These are phyloP conservation scores for Entamoeba nuttalli DNA, from an alignment of 208 protist genomes.

Conservation along the genomic window DNA sequence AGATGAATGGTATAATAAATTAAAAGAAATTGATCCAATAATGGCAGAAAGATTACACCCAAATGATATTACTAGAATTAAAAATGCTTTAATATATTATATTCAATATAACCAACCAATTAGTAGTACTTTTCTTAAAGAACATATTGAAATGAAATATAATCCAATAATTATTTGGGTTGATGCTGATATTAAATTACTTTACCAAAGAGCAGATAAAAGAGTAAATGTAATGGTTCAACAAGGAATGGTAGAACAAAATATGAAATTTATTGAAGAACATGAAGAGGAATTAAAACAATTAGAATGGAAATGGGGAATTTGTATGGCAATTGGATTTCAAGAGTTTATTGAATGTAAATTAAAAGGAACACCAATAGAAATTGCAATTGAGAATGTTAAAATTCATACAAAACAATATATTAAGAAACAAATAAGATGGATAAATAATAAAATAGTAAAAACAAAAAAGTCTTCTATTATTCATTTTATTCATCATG, in stretches of 20 bases:
- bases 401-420: not conserved
- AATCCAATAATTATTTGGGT: not conserved
- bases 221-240: not conserved
- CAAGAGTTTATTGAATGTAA: not conserved
- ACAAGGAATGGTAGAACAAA: not conserved
- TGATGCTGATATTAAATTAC: not conserved
- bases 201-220: not conserved
- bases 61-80: not conserved
- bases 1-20: not conserved
- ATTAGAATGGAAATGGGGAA: not conserved
- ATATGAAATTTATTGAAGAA: not conserved
- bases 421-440: not conserved
- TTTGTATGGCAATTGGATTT: not conserved
- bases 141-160: not conserved
- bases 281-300: not conserved
- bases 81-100: not conserved
- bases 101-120: not conserved
- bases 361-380: not conserved
- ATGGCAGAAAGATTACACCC: not conserved
- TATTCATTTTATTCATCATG: not conserved
- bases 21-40: not conserved
- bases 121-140: not conserved
- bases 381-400: not conserved
- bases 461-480: not conserved
- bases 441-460: not conserved